Percentiles rank a stretch among this genome's conserved stretches.
Evolutionary conservation across 805 yeast species (phyloP).

Genomic region (Saccharomycopsis fibuligera): DNA sequence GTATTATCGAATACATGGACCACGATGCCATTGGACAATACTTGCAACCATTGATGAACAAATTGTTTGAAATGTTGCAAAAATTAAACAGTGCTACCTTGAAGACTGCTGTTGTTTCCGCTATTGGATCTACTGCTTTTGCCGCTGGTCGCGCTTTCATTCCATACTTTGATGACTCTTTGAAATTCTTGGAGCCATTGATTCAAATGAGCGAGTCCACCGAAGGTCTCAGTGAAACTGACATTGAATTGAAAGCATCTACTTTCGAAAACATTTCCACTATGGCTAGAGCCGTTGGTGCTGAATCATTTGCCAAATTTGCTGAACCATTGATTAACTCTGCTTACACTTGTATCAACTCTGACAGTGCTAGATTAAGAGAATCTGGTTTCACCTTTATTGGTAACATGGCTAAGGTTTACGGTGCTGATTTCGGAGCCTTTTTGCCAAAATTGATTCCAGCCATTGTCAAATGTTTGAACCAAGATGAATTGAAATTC

Average conservation of each 20-base stretch:
- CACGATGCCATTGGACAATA: slow-evolving; percentile 78
- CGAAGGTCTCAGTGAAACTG: slow-evolving; percentile 81
- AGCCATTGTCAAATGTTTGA: slow-evolving; percentile 72
- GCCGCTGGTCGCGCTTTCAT: slow-evolving; percentile 85
- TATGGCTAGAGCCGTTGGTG: slow-evolving; percentile 95
- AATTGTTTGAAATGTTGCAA: slow-evolving; percentile 76
- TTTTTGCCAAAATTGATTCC: slow-evolving; percentile 81
- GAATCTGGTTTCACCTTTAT: slow-evolving; percentile 93
- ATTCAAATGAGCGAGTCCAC: slow-evolving; percentile 60
- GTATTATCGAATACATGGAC: slow-evolving; percentile 84
- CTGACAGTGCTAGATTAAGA: slow-evolving; percentile 78
- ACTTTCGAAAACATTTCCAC: slow-evolving; percentile 92
- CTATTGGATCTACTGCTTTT: slow-evolving; percentile 94
- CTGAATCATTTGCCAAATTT: slow-evolving; percentile 75
- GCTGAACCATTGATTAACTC: slow-evolving; percentile 88
- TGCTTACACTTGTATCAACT: slow-evolving; percentile 69
- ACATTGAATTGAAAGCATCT: slow-evolving; percentile 83
- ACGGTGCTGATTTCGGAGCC: slow-evolving; percentile 83
- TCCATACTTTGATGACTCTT: slow-evolving; percentile 80
- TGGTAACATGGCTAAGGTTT: slow-evolving; percentile 90
- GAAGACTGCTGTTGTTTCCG: slow-evolving; percentile 80
- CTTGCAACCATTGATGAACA: slow-evolving; percentile 84
- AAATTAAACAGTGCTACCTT: slow-evolving; percentile 65
- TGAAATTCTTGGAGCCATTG: slow-evolving; percentile 75
- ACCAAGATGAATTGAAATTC: slow-evolving; percentile 78